These are phyloP conservation scores for Epichloe sibirici DNA, from an alignment of 2,329 filamentous ascomycete species.

Conservation along the genomic window DNA sequence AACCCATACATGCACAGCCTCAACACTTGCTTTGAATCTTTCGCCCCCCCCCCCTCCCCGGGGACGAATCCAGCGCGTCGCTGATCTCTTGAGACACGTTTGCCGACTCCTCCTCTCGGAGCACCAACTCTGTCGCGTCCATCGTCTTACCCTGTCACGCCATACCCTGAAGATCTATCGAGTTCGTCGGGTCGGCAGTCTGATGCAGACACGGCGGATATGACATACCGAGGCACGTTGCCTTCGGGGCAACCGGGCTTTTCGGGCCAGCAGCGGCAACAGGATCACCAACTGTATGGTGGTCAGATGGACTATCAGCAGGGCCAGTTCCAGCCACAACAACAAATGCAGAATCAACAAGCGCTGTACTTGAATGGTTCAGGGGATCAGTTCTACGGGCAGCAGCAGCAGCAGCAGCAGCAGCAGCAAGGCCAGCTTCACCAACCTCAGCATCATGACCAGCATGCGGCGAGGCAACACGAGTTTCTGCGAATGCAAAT, in stretches of 20 bases:
- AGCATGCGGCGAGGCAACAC: conserved; percentile 12
- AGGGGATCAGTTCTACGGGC: conserved; percentile 11
- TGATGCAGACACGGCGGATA: conserved; percentile 15
- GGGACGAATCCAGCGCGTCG: background rate
- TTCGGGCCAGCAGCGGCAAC: conserved; percentile 13
- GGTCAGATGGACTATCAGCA: conserved; percentile 14
- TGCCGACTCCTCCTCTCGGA: background rate
- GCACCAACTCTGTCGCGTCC: background rate
- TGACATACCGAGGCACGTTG: conserved; percentile 24
- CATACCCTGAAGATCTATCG: background rate
- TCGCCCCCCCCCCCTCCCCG: background rate
- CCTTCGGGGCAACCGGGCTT: conserved; percentile 18
- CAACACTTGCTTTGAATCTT: too few relatives aligned
- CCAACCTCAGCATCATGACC: conserved; percentile 11
- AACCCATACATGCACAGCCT: background rate
- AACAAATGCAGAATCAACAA: conserved; percentile 12
- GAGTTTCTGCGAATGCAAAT: conserved; percentile 13
- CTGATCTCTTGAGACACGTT: background rate
- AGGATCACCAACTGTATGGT: conserved; percentile 12
- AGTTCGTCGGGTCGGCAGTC: background rate
- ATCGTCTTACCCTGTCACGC: background rate
- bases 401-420: conserved; percentile 10
- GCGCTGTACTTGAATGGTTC: conserved; percentile 4
- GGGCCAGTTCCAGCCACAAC: conserved; percentile 13
- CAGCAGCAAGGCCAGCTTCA: conserved; percentile 10